A percentile compares a stretch with the other conserved stretches of the same genome.
Conservation (phyloP, 1,284 basidiomycete species). For the Ustilago trichophora region DNA sequence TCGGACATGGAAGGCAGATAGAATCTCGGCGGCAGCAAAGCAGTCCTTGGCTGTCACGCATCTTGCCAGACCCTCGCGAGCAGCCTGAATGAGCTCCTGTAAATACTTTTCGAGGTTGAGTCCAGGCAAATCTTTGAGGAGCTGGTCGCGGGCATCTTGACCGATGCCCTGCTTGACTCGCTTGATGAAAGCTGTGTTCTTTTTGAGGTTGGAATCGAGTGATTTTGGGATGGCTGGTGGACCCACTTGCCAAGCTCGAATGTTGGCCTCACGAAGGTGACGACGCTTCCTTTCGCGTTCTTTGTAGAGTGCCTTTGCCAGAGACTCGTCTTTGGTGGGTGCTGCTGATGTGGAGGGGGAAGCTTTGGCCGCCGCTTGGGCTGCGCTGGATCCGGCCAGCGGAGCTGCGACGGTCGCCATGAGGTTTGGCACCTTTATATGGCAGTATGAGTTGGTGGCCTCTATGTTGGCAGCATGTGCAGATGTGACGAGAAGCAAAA, state of each 20-base stretch:
- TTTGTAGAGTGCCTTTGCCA: constrained; percentile 20
- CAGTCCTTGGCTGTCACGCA: constrained; percentile 90
- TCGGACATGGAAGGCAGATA: constrained; percentile 86
- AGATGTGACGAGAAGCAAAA: too few species aligned
- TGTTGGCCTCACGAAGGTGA: constrained; percentile 44
- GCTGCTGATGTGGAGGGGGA: constrained; percentile 5
- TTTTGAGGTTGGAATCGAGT: constrained; percentile 63
- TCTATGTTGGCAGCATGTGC: constrained; percentile 9
- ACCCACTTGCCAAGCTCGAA: constrained; percentile 42
- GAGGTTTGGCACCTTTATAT: background rate
- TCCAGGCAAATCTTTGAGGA: constrained; percentile 79
- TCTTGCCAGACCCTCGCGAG: constrained; percentile 82
- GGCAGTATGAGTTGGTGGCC: background rate
- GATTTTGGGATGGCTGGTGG: constrained; percentile 20
- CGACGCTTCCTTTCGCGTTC: constrained; percentile 54
- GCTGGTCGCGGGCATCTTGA: constrained; percentile 67
- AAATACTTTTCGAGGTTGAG: constrained; percentile 94
- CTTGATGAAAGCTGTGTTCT: constrained; percentile 65
- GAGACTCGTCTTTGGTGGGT: constrained; percentile 29
- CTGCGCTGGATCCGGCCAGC: constrained; percentile 12
- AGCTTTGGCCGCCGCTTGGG: background rate
- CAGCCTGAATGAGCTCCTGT: constrained; percentile 88
- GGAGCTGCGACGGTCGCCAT: constrained; percentile 11
- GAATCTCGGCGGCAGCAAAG: constrained; percentile 82
- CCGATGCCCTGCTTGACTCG: constrained; percentile 55